These are phyloP conservation scores for Alternaria longipes DNA, from an alignment of 2,329 filamentous ascomycete genomes.

Conservation along the genomic window DNA sequence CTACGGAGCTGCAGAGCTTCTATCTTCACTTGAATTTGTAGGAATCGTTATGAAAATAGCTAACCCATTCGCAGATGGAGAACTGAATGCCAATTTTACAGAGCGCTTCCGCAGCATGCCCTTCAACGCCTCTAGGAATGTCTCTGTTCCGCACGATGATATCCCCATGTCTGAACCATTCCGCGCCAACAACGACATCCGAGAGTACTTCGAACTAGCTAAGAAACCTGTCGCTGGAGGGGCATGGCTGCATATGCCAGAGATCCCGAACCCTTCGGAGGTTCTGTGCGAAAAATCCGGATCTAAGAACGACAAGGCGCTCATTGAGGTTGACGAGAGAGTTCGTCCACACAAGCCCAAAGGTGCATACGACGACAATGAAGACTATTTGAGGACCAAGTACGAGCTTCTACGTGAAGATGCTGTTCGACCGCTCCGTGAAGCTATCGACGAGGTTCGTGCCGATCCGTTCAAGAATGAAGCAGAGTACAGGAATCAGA, in stretches of 20 bases:
- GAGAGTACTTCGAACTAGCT: constrained; percentile 34
- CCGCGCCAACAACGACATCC: constrained; percentile 36
- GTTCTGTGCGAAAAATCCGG: constrained; percentile 48
- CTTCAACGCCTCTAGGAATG: neutral
- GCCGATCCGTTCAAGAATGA: constrained; percentile 57
- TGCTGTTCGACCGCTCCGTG: constrained; percentile 72
- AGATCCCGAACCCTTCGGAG: constrained; percentile 65
- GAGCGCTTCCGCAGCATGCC: constrained; percentile 23
- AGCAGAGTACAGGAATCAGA: constrained; percentile 50
- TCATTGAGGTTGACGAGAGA: constrained; percentile 33
- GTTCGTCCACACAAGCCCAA: constrained; percentile 47
- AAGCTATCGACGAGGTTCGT: constrained; percentile 64
- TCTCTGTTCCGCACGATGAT: constrained; percentile 19
- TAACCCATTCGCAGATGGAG: constrained; percentile 22
- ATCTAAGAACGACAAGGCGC: constrained; percentile 9
- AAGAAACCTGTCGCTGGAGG: constrained; percentile 31
- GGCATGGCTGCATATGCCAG: constrained; percentile 54
- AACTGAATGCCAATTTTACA: constrained; percentile 27
- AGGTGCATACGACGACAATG: constrained; percentile 67
- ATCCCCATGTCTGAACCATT: constrained; percentile 22
- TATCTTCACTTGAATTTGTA: neutral
- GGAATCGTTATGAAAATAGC: neutral
- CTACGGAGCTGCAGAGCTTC: neutral
- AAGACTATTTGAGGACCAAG: constrained; percentile 75
- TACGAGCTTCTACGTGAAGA: constrained; percentile 82